Percentiles rank a stretch among this genome's conserved stretches.
phyloP scores from a whole-genome alignment of 2,329 filamentous ascomycete species.

The Apiospora hydei region DNA sequence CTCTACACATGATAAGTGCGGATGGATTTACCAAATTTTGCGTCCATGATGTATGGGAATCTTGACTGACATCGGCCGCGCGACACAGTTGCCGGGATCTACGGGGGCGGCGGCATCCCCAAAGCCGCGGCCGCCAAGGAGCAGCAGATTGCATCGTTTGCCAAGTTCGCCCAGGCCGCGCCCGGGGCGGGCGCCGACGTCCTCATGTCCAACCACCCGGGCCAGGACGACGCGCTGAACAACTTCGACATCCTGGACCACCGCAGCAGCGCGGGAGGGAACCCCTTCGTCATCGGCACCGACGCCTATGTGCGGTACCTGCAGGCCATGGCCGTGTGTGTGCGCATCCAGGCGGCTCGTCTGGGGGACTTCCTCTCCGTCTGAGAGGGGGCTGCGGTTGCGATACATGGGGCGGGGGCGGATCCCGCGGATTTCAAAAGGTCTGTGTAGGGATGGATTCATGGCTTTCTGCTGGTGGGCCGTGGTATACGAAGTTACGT shows the following conservation, averaged over 20 bases:
- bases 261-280: neutral
- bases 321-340: constrained; percentile 23
- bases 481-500: too few species aligned
- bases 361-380: neutral
- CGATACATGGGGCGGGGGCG: too few species aligned
- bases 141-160: constrained; percentile 34
- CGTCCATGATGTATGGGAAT: neutral
- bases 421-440: too few species aligned
- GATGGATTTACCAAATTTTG: too few species aligned
- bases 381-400: neutral
- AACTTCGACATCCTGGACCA: constrained; percentile 23
- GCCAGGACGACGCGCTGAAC: constrained; percentile 33
- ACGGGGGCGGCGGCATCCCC: constrained; percentile 35
- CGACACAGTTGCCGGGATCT: constrained; percentile 32
- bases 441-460: too few species aligned
- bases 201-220: constrained; percentile 35
- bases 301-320: constrained; percentile 23
- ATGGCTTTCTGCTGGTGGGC: too few species aligned
- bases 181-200: constrained; percentile 31
- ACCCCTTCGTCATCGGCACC: constrained; percentile 22
- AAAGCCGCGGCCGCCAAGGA: constrained; percentile 31
- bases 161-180: constrained; percentile 26
- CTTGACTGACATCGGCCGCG: neutral
- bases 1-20: too few species aligned
- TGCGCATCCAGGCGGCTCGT: constrained; percentile 20